Evolutionary conservation across 2,329 filamentous ascomycete species (phyloP), one percentile per base, ranked within the genome.

Genomic region (Beauveria pseudobassiana): DNA sequence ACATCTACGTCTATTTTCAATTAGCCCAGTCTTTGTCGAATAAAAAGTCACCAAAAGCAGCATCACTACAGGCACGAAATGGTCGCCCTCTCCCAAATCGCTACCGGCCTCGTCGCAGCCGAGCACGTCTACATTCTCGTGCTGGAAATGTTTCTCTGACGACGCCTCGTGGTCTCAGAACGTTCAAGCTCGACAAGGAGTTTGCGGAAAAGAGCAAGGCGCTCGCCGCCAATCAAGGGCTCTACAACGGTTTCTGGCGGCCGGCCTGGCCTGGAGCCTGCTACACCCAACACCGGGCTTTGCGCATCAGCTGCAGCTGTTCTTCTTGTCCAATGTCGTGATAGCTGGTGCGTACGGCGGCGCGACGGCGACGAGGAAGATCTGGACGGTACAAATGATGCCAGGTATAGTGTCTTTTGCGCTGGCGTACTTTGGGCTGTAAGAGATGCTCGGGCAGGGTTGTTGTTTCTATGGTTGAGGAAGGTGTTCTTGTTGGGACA

Each of bases 191-290:
- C 42, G 75, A 71, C 0, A 67, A 75, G n/a, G 75, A 79, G 5
- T 80, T 78, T 61, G 80, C 80, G 6, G 68, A 75, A 45, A 66
- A 78, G 68, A 80, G 77, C 3, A 75, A 74, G 63, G 66, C 71
- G 4, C 70, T 82, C 42, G 80, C 78, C 52, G 77, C 77, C 58
- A 82, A 82, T 68, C 79, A 82, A 67, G 80, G 80, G 22, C 72
- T 82, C 6, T 82, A 82, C 71, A 82, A 82, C 66, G 79, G 80
- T 48, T 80, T 82, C 71, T 82, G n/a, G 76, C 78, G 3, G 78
- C 78, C 1, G 80, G 80, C 0, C 68, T 82, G 2, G 62, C 71
- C 28, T 82, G 80, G 80, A 74, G 76, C 3, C 64, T 81, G n/a
- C n/a, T 71, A 3, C 78, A 82, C 65, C 78, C 79, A 1, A 72